Evolutionary conservation across 2,329 filamentous ascomycete genomes (phyloP), one percentile per base, ranked within the genome.

Genomic region (Talaromyces sp.): DNA sequence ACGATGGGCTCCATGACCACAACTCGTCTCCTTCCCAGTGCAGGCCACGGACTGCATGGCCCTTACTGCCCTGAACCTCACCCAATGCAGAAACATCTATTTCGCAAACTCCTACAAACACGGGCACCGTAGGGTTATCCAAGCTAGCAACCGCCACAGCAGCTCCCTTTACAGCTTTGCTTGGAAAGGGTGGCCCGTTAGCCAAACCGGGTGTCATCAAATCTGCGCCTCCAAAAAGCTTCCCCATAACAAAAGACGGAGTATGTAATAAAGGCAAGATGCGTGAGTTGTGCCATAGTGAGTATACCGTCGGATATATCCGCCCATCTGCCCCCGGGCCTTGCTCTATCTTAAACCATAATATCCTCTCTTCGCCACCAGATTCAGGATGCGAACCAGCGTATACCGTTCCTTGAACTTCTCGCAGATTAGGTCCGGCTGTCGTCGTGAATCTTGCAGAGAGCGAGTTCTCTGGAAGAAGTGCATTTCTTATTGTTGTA

Each of bases 21-120:
- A 87, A 67, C 71, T 89, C 86, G 71, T 89, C 86, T 1, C 85
- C 84, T 60, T 80, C 78, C 85, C 86, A 88, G 66, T 88, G 85
- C 51, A 88, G 73, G 3, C 82, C 84, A 62, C 82, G 78, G 9
- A 88, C 84, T 1, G 85, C 86, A 71, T 84, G 81, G 0, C 86
- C 86, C 66, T 84, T 86, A 13, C 77, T 75, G 0, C 85, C 85
- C 65, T 82, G 80, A 5, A 85, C 83, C 52, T 77, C 75, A 1
- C 67, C 70, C 53, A 87, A 67, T 1, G 73, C 75, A 46, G 79
- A 79, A 15, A 88, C 75, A 70, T 88, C 83, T 48, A 87, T 83
- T 64, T 83, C 80, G 66, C 85, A 88, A n/a, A 81, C 73, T 0
- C 86, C 86, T 2, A 88, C 83, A 58, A 81, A 84, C 53, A 84